Evolutionary conservation across 768 basidiomycete species (phyloP), one percentile per base, ranked within the genome.

Genomic region (Cystofilobasidium ferigula): DNA sequence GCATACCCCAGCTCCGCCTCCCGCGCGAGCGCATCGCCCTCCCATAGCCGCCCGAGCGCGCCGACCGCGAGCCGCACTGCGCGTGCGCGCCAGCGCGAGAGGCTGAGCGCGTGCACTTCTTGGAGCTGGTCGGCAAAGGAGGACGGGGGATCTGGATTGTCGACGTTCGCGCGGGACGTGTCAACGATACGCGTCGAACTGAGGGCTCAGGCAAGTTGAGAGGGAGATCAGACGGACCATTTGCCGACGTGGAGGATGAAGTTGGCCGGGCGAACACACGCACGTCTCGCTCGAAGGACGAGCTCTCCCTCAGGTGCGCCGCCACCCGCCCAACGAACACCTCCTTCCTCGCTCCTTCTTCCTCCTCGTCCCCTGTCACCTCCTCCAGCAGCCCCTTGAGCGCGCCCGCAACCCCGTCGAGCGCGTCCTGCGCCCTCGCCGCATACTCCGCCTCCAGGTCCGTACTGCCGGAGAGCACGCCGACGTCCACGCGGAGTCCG

Each of bases 311-410:
- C 6, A 66, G 64, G 38, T 66, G 64, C 14, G 51, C 30, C 12
- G 64, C 59, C 24, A 66, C 58, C 5, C 64, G 58, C 5, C 58
- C 64, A 20, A 66, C 24, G 34, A 66, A 66, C 9, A 61, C 12
- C 59, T 66, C 64, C 3, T 38, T 34, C 12, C 60, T 34, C 48
- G 54, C 30, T 38, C 58, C 57, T 14, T 53, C 45, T 24, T 22
- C 26, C 18, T 59, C 35, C 34, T 35, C 36, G 13, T 26, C 9
- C 35, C 4, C 7, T 0, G 22, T 59, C 4, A 30, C 54, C 28
- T 28, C 30, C 28, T 61, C 65, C 47, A 67, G 24, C 38, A 42
- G 47, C 9, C 10, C 54, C 16, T 47, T 42, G 34, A 67, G 45
- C n/a, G 26, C 16, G 36, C 12, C 12, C 1, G 47, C 59, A 22